Evolutionary conservation across 495 filamentous ascomycete genomes (phyloP).

Genomic region (Penicillium pancosmium): DNA sequence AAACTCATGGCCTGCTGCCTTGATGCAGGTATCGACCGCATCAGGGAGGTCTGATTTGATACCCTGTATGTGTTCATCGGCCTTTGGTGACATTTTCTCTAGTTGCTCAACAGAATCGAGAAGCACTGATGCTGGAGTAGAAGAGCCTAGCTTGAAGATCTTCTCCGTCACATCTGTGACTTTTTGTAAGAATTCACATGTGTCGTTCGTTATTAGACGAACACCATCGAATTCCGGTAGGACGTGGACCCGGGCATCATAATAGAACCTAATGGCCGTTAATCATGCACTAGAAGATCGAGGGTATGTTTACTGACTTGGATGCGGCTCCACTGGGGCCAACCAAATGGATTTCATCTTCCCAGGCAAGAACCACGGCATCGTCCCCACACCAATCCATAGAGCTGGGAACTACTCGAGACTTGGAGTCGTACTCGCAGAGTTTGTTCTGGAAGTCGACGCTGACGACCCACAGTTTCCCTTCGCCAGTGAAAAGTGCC

Average conservation of each 20-base stretch:
- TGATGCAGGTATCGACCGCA: conserved; percentile 89
- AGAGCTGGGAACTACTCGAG: conserved; percentile 81
- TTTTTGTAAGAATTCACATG: conserved; percentile 93
- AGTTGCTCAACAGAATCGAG: conserved; percentile 90
- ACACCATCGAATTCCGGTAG: conserved; percentile 89
- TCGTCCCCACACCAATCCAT: conserved; percentile 97
- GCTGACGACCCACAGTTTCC: conserved; percentile 90
- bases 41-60: conserved; percentile 84
- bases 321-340: conserved; percentile 79
- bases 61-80: conserved; percentile 94
- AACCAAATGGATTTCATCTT: conserved; percentile 96
- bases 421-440: conserved; percentile 88
- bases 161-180: conserved; percentile 86
- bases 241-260: conserved; percentile 88
- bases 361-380: conserved; percentile 92
- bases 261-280: conserved; percentile 66
- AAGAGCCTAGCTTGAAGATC: conserved; percentile 85
- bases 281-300: conserved; percentile 4
- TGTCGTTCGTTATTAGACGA: conserved; percentile 82
- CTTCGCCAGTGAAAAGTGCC: conserved; percentile 81
- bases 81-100: conserved; percentile 92
- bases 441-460: conserved; percentile 90
- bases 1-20: conserved; percentile 90
- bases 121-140: conserved; percentile 83
- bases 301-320: conserved; percentile 44